Percentiles rank a stretch among this genome's conserved stretches.
phyloP scores from a whole-genome alignment of 176 grass and related monocot genomes.

The Dactylis glomerata region DNA sequence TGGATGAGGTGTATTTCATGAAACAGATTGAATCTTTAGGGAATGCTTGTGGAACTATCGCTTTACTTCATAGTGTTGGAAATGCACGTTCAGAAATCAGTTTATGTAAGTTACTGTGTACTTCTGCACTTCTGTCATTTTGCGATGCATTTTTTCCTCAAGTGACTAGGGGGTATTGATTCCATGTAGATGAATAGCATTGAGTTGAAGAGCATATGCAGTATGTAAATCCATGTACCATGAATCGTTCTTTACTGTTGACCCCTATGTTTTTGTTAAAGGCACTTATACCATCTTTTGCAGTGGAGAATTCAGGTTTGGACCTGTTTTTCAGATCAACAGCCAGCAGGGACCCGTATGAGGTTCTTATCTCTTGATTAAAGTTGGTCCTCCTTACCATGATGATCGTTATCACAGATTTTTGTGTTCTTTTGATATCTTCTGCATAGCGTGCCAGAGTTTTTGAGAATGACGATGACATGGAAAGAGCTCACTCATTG shows the following conservation, averaged over 20 bases:
- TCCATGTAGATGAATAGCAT: not conserved
- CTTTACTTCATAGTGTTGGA: constrained; percentile 73
- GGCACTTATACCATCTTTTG: constrained; percentile 5
- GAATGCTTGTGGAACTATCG: constrained; percentile 95
- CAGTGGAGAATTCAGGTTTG: constrained; percentile 63
- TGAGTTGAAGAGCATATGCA: not conserved
- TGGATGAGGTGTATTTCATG: constrained; percentile 60
- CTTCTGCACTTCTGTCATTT: not conserved
- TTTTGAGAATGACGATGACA: constrained; percentile 73
- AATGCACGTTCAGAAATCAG: constrained; percentile 58
- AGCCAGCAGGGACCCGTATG: constrained; percentile 48
- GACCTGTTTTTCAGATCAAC: constrained; percentile 76
- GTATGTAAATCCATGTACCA: not conserved
- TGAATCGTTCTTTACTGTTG: not conserved
- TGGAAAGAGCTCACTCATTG: constrained; percentile 75
- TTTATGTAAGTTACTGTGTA: constrained; percentile 34
- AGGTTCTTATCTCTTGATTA: constrained; percentile 42
- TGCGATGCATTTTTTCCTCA: not conserved
- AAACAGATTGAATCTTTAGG: constrained; percentile 64
- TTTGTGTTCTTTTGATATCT: not conserved
- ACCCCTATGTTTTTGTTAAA: not conserved
- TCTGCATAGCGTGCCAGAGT: constrained; percentile 52
- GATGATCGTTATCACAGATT: not conserved
- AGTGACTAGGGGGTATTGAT: not conserved
- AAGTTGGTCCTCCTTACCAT: not conserved